A percentile compares a stretch with the other conserved stretches of the same genome.
Evolutionary conservation across 768 basidiomycete genomes (phyloP).

Genomic region (Boletus rubroflammeus): DNA sequence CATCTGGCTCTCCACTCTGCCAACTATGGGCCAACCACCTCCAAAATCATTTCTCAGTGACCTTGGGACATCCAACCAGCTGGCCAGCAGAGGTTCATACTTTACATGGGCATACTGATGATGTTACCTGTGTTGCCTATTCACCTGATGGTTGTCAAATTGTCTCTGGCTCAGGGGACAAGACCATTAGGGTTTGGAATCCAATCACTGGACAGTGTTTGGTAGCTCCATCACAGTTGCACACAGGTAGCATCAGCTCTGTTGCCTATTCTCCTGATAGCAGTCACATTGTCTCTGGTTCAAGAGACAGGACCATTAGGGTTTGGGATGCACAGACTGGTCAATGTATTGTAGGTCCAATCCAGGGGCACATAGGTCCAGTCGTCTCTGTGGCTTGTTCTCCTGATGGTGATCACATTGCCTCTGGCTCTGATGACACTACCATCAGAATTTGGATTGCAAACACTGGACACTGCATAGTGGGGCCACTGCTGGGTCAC

Average conservation of each 20-base stretch:
- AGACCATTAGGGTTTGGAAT: slow-evolving; percentile 20
- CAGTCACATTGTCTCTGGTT: slow-evolving; percentile 12
- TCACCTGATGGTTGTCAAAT: slow-evolving; percentile 23
- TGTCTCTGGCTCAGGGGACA: slow-evolving; percentile 25
- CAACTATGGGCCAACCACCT: slow-evolving; percentile 22
- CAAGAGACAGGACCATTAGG: slow-evolving; percentile 9
- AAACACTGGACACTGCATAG: slow-evolving; percentile 4
- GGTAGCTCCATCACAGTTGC: neutral
- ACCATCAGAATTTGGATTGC: slow-evolving; percentile 18
- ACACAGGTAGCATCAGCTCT: neutral
- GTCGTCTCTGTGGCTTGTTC: slow-evolving; percentile 16
- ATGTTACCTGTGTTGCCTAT: slow-evolving; percentile 15
- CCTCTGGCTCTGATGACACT: slow-evolving; percentile 14
- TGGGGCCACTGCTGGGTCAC: slow-evolving; percentile 6
- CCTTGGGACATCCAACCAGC: slow-evolving; percentile 1
- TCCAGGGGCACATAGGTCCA: slow-evolving; percentile 2
- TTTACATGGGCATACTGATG: slow-evolving; percentile 13
- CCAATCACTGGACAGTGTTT: slow-evolving; percentile 15
- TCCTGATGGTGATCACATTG: slow-evolving; percentile 20
- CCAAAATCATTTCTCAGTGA: slow-evolving; percentile 10
- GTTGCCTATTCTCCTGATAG: slow-evolving; percentile 29
- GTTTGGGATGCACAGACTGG: slow-evolving; percentile 22
- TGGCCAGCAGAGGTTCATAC: slow-evolving; percentile 20
- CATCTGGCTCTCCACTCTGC: slow-evolving; percentile 24
- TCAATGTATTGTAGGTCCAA: slow-evolving; percentile 10